Conservation (phyloP, 139 green algal species). For the Chlorella sorokiniana region DNA sequence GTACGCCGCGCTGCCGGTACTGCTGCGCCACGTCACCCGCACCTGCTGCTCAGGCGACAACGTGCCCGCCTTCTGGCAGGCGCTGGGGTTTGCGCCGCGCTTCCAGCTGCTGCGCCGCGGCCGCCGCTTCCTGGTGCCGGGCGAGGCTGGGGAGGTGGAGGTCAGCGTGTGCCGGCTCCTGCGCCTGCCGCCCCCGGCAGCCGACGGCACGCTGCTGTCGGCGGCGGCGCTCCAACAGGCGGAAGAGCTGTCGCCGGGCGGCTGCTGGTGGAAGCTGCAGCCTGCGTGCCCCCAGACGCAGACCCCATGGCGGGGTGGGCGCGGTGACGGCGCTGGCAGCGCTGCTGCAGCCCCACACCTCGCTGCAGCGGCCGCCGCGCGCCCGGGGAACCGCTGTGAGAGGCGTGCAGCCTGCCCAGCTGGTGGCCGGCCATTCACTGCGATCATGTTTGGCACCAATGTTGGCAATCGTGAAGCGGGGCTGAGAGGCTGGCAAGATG, state of each 20-base stretch:
- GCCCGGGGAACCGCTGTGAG: slow-evolving; percentile 5
- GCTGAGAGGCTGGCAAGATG: too few species aligned
- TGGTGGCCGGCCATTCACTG: too few species aligned
- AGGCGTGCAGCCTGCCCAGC: too few species aligned
- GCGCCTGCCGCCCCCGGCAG: not conserved
- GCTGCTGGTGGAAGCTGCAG: slow-evolving; percentile 34
- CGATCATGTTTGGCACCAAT: too few species aligned
- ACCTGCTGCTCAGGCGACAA: slow-evolving; percentile 18
- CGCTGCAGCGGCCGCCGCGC: slow-evolving; percentile 22
- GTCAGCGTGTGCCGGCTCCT: slow-evolving; percentile 27
- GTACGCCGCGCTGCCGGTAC: slow-evolving; percentile 17
- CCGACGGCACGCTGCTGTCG: not conserved
- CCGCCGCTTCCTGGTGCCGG: not conserved
- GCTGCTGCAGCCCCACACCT: slow-evolving; percentile 17
- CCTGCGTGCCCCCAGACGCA: not conserved
- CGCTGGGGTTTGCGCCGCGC: slow-evolving; percentile 27
- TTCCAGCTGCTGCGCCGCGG: slow-evolving; percentile 27
- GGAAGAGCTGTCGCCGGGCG: slow-evolving; percentile 3
- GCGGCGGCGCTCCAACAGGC: not conserved
- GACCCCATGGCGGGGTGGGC: not conserved
- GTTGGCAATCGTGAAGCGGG: too few species aligned
- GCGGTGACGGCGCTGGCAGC: slow-evolving; percentile 10
- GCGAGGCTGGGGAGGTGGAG: slow-evolving; percentile 5
- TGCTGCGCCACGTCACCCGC: slow-evolving; percentile 18
- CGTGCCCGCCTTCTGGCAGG: slow-evolving; percentile 34